Evolutionary conservation across 169 alveolate genomes (phyloP), one percentile per base, ranked within the genome.

Genomic region (Babesia divergens): DNA sequence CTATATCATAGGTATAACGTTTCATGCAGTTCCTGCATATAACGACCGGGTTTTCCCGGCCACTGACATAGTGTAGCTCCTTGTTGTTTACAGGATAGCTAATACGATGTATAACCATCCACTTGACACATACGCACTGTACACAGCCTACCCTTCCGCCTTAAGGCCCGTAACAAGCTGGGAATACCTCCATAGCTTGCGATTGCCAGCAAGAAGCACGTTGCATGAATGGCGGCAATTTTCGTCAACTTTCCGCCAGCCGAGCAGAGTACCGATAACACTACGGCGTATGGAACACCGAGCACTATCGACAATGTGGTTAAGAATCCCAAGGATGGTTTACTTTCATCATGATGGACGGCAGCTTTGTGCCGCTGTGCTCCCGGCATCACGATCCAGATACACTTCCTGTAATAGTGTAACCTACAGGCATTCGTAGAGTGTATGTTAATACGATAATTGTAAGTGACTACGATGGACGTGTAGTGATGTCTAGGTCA

Each of bases 121-220:
- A n/a, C n/a, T n/a, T n/a, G n/a, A n/a, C n/a, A n/a, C n/a, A n/a
- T n/a, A n/a, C n/a, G n/a, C n/a, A n/a, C n/a, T n/a, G n/a, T n/a
- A n/a, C n/a, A n/a, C n/a, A n/a, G 53, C 68, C 16, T 58, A 58
- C 68, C 72, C 35, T 28, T 47, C 28, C 28, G 20, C 72, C 20
- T 44, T 16, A 62, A 59, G 32, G 38, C 46, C 26, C 9, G 14
- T 5, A 62, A 35, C 59, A 62, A 46, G 14, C 24, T 0, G 8
- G 72, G 72, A 5, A 46, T 43, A 22, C 50, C 47, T 3, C 16
- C 26, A 31, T 46, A 62, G 26, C 32, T 34, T 29, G 59, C 18
- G 28, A 62, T 14, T 8, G 72, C 56, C 26, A 62, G 29, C 4
- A 49, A 49, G 20, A 62, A 62, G 72, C 72, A 62, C n/a, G 72